phyloP scores from a whole-genome alignment of 805 yeast species.

The Kuraishia cidri region DNA sequence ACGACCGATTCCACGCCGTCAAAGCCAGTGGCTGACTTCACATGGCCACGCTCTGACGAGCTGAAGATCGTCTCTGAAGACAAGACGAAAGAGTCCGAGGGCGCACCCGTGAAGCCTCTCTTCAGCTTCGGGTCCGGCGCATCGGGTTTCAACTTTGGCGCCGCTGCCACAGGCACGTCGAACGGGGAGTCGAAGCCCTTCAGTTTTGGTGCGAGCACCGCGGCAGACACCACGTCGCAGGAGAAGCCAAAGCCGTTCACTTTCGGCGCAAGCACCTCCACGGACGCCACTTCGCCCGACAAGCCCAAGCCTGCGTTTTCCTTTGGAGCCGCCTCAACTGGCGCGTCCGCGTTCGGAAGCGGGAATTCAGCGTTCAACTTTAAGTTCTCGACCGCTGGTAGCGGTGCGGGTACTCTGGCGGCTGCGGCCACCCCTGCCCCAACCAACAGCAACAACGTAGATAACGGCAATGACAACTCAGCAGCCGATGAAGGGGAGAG shows the following conservation, averaged over 20 bases:
- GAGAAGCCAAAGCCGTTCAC: slow-evolving; percentile 7
- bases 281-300: slow-evolving; percentile 6
- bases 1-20: slow-evolving; percentile 1
- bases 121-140: too few species aligned
- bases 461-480: slow-evolving; percentile 5
- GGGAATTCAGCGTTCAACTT: slow-evolving; percentile 12
- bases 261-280: slow-evolving; percentile 10
- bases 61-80: background rate
- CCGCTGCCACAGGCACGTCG: too few species aligned
- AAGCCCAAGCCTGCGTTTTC: slow-evolving; percentile 12
- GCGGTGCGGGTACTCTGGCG: slow-evolving; percentile 4
- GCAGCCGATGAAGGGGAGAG: slow-evolving; percentile 21
- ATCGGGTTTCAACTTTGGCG: too few species aligned
- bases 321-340: slow-evolving; percentile 11
- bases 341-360: background rate
- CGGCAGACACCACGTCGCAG: slow-evolving; percentile 5
- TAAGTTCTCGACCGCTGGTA: slow-evolving; percentile 14
- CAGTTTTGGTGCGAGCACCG: slow-evolving; percentile 11
- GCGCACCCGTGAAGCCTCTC: too few species aligned
- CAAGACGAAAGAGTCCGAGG: background rate
- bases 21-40: slow-evolving; percentile 4
- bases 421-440: slow-evolving; percentile 1
- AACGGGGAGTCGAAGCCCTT: too few species aligned
- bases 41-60: slow-evolving; percentile 1
- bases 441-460: background rate